Percentiles rank a stretch among this genome's conserved stretches.
Evolutionary conservation across 2,329 filamentous ascomycete genomes (phyloP).

Genomic region (Diaporthe humulicola): DNA sequence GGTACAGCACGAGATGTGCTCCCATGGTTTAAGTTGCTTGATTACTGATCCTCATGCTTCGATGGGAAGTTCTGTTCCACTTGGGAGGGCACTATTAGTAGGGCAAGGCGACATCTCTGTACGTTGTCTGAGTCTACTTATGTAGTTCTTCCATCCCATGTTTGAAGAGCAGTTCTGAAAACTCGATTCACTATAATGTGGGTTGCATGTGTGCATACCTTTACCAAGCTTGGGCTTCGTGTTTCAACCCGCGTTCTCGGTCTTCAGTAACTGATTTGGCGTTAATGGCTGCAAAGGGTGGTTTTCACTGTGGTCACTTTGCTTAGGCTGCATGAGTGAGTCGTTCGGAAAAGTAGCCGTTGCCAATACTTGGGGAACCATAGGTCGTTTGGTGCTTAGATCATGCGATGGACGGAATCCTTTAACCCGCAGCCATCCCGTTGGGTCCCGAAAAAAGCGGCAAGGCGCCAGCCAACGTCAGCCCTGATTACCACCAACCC

Average conservation of each 20-base stretch:
- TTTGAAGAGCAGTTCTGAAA: not conserved
- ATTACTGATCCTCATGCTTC: not conserved
- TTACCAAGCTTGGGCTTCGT: not conserved
- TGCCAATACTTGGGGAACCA: not conserved
- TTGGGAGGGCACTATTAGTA: not conserved
- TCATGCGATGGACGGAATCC: not conserved
- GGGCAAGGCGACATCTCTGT: not conserved
- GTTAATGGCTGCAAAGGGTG: too few relatives aligned
- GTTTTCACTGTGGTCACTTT: not conserved
- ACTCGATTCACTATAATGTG: not conserved
- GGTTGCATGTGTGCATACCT: not conserved
- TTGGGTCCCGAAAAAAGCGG: not conserved
- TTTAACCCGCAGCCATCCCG: not conserved
- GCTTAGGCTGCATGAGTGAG: not conserved
- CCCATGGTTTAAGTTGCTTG: not conserved
- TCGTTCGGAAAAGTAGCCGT: not conserved
- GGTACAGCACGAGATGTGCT: not conserved
- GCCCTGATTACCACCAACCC: conserved; percentile 8
- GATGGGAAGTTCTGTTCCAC: not conserved
- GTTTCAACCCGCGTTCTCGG: not conserved
- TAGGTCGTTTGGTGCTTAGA: not conserved
- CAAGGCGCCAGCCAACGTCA: conserved; percentile 20
- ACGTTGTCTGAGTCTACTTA: too few relatives aligned
- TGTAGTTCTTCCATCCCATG: not conserved
- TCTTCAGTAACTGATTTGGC: not conserved